Base-by-base conservation (phyloP, 345 rosid species). In the Clarkia xantiana region DNA sequence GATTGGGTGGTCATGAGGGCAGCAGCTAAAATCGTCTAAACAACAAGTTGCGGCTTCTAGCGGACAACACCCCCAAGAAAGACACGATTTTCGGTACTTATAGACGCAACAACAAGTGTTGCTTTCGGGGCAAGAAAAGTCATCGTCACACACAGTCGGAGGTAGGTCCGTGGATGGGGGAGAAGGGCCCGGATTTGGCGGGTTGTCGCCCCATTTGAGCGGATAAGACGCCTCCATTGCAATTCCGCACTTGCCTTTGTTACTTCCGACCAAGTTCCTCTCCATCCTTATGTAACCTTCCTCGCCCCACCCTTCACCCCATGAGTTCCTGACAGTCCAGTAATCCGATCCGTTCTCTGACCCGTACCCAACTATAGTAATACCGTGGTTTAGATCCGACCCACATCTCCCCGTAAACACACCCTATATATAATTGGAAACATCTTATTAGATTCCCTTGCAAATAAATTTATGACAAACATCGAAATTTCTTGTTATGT, bases 1-100 rank as follows among this genome's bases (percentile, higher is more conserved):
- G 66, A 91, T 38, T 0, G 98, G 98, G 57, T 71, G 84, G 36
- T 86, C 94, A 3, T 72, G 80, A 1, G 98, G 98, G 69, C 96
- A 86, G 68, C 95, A 91, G 50, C 94, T 84, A 17, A 75, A 64
- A 44, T 74, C 68, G 47, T 91, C 94, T 0, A 76, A 90, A 25
- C 96, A 91, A 69, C 95, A 91, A 55, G 84, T 76, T 34, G 94
- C 98, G 6, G 76, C 66, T 60, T 84, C 96, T 0, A 78, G 78
- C 0, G 96, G 93, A 71, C 98, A 84, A 75, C 98, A 86, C 54
- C 94, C 98, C 96, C 98, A 91, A 25, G 67, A 70, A 45, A 83
- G 84, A 67, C 98, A 91, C 57, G 64, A 70, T 56, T 66, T 71
- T 22, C 56, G 76, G 25, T 66, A 86, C 67, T 81, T 71, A 9